A percentile compares a stretch with the other conserved stretches of the same genome.
phyloP scores from a whole-genome alignment of 768 basidiomycete species.

The Tulasnella sp. region DNA sequence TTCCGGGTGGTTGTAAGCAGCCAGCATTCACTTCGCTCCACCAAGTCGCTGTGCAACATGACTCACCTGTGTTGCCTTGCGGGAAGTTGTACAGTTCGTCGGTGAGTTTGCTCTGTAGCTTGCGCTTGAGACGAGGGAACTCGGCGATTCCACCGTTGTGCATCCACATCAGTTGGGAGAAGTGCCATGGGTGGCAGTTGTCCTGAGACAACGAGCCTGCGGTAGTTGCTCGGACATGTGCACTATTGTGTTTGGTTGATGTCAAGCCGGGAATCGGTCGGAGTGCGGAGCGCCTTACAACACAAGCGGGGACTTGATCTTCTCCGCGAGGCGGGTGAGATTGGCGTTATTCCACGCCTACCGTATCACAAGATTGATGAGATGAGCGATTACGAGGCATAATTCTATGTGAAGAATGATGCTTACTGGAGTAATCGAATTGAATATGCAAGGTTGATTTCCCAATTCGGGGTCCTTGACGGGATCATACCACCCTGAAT shows the following conservation, averaged over 20 bases:
- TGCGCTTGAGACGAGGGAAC: slow-evolving; percentile 70
- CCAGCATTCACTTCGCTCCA: not conserved
- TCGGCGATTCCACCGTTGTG: slow-evolving; percentile 91
- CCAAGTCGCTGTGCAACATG: slow-evolving; percentile 16
- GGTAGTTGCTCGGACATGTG: slow-evolving; percentile 89
- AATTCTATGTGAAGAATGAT: not conserved
- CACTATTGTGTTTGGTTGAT: slow-evolving; percentile 33
- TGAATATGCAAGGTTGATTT: slow-evolving; percentile 87
- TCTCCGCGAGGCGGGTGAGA: slow-evolving; percentile 85
- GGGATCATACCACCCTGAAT: slow-evolving; percentile 89
- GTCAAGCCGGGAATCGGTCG: slow-evolving; percentile 4
- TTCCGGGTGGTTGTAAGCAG: not conserved
- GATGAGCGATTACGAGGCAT: not conserved
- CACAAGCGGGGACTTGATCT: slow-evolving; percentile 90
- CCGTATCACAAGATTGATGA: not conserved
- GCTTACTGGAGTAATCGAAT: slow-evolving; percentile 80
- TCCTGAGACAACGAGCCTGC: slow-evolving; percentile 84
- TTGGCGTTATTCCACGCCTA: slow-evolving; percentile 98
- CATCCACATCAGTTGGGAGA: slow-evolving; percentile 96
- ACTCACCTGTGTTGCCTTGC: slow-evolving; percentile 85
- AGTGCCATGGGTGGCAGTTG: slow-evolving; percentile 91
- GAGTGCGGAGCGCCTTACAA: slow-evolving; percentile 45
- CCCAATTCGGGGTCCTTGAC: slow-evolving; percentile 73
- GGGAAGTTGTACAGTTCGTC: slow-evolving; percentile 82
- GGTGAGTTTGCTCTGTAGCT: slow-evolving; percentile 58